These are phyloP conservation scores for Boletus holoroseus DNA, from an alignment of 1,284 basidiomycete genomes.

Conservation along the genomic window DNA sequence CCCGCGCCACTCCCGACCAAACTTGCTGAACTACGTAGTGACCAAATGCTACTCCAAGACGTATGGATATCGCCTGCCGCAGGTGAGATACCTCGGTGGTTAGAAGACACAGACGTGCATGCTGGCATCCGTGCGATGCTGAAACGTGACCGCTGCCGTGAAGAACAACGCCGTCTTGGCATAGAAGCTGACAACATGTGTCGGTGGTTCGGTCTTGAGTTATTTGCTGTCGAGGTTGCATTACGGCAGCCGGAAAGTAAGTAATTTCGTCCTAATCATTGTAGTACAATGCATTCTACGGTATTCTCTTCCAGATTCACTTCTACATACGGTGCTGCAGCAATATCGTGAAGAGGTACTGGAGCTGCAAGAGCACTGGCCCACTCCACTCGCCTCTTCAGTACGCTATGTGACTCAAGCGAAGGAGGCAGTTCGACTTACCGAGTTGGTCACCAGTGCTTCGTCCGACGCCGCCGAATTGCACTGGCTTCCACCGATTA, in stretches of 20 bases:
- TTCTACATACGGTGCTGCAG: conserved; percentile 5
- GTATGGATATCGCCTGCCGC: background rate
- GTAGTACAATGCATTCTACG: background rate
- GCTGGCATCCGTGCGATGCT: background rate
- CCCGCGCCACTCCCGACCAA: background rate
- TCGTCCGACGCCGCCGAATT: background rate
- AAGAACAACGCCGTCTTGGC: background rate
- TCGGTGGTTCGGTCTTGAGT: background rate
- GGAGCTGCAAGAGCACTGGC: conserved; percentile 11
- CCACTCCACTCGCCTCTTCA: conserved; percentile 9
- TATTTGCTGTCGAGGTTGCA: background rate
- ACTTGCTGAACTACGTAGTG: background rate
- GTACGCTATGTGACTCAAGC: background rate
- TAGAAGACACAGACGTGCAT: background rate
- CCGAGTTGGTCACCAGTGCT: background rate
- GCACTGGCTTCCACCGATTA: background rate
- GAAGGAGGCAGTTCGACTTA: background rate
- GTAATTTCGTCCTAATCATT: background rate
- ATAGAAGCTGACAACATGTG: background rate
- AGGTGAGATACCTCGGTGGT: background rate
- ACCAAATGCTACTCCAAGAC: background rate
- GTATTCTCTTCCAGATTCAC: background rate
- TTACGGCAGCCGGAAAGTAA: background rate
- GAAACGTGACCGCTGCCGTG: background rate
- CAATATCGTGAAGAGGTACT: conserved; percentile 2